Base-by-base conservation (phyloP, 2,329 filamentous ascomycete genomes). In the Lomentospora prolificans region DNA sequence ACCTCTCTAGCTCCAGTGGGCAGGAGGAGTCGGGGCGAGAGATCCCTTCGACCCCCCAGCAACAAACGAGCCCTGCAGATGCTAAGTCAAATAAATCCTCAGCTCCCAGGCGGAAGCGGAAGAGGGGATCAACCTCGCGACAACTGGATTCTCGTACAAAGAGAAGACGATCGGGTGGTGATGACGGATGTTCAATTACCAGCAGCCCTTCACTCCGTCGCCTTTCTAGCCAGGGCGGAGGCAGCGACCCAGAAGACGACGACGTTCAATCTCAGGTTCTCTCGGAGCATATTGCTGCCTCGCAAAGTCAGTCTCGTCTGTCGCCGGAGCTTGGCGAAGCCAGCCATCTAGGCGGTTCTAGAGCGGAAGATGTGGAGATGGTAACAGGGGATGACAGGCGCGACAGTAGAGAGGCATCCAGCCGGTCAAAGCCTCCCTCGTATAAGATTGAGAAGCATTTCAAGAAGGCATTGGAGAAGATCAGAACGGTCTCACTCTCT, bases 401-500 rank as follows among this genome's bases (percentile, higher is more conserved):
- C 22, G 44, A 27, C 17, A 22, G 10, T 5, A 22, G 3, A 6
- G 28, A 14, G 17, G 30, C 27, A 57, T 56, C 53, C 61, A 60
- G 33, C 55, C 62, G 8, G 51, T 44, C 30, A 14, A 54, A 46
- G 51, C 24, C 25, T 8, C 36, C 52, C 19, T 6, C 55, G 25
- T 59, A 62, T 3, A 66, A 73, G 41, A 61, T 72, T 58, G 60
- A 63, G 14, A 64, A 66, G 27, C 61, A 73, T 28, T 65, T 66
- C 28, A 54, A 55, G 22, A 65, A 61, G 31, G 69, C 69, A 0
- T 68, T 94, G 24, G 73, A 75, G 19, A 77, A 82, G 60, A 73
- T 90, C 57, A 79, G 77, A 55, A 72, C 70, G 27, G 75, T 83
- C 22, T 74, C 79, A 14, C 69, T 95, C 44, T 82, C 82, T 14